Evolutionary conservation across 208 protist genomes (phyloP).

Genomic region (Trichomonas gallinae): DNA sequence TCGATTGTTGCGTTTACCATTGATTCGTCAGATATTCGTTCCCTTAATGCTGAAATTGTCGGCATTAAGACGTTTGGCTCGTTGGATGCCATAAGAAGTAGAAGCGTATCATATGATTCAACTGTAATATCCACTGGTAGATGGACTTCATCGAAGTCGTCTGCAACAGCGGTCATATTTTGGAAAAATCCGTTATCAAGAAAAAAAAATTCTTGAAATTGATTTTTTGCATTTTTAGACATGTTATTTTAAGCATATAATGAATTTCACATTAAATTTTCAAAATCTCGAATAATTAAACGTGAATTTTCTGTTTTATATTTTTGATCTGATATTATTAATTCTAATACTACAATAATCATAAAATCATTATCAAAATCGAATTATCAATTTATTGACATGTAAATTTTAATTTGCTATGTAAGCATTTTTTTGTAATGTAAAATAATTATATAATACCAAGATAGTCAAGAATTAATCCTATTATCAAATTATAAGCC

Average conservation of each 20-base stretch:
- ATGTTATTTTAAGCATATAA: background rate
- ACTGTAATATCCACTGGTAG: constrained; percentile 20
- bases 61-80: constrained; percentile 9
- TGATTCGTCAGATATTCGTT: constrained; percentile 8
- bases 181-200: background rate
- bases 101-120: background rate
- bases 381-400: too few relatives aligned
- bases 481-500: too few relatives aligned
- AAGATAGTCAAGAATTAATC: too few relatives aligned
- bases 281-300: background rate
- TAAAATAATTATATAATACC: too few relatives aligned
- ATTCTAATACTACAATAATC: too few relatives aligned
- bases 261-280: background rate
- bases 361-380: too few relatives aligned
- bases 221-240: background rate
- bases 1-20: background rate
- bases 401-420: too few relatives aligned
- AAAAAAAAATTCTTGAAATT: background rate
- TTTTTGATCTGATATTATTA: too few relatives aligned
- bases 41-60: constrained; percentile 5
- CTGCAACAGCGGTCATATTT: background rate
- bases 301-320: too few relatives aligned
- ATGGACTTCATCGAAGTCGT: constrained; percentile 20
- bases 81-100: background rate
- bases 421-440: too few relatives aligned